Evolutionary conservation across 2,329 filamentous ascomycete species (phyloP).

Genomic region (Aspergillus sp.): DNA sequence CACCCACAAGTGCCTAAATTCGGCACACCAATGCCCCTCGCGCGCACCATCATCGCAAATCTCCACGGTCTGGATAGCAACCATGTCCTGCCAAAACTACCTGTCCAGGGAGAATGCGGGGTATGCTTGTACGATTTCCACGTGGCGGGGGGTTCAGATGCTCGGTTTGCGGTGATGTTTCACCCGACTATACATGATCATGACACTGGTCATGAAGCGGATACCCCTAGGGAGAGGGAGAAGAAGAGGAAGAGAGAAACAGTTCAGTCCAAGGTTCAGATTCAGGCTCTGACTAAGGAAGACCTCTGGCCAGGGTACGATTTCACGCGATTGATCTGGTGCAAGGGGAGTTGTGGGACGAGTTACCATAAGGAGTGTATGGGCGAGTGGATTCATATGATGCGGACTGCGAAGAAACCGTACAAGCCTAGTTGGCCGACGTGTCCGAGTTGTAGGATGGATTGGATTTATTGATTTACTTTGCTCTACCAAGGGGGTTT

Average conservation of each 20-base stretch:
- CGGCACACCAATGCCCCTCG: no score
- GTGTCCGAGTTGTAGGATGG: slow-evolving; percentile 15
- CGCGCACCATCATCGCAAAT: background rate
- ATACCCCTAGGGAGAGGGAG: no score
- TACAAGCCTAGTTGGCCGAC: slow-evolving; percentile 1
- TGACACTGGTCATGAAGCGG: no score
- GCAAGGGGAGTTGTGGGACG: background rate
- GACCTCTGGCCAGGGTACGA: background rate
- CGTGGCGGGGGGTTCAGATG: no score
- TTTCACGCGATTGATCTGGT: background rate
- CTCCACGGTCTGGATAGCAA: background rate
- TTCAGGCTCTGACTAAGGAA: no score
- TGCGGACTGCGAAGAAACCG: no score
- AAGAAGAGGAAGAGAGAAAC: no score
- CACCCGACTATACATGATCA: no score
- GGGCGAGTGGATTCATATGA: background rate
- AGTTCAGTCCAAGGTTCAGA: no score
- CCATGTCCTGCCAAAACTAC: background rate
- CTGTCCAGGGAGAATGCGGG: background rate
- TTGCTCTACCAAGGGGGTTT: no score
- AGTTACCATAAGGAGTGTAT: background rate
- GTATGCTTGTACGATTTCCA: background rate
- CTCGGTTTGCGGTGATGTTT: no score
- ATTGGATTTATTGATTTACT: slow-evolving; percentile 7
- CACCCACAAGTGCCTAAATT: no score